A percentile compares a stretch with the other conserved stretches of the same genome.
phyloP scores from a whole-genome alignment of 2,329 filamentous ascomycete species.

The Xylaria sp. region DNA sequence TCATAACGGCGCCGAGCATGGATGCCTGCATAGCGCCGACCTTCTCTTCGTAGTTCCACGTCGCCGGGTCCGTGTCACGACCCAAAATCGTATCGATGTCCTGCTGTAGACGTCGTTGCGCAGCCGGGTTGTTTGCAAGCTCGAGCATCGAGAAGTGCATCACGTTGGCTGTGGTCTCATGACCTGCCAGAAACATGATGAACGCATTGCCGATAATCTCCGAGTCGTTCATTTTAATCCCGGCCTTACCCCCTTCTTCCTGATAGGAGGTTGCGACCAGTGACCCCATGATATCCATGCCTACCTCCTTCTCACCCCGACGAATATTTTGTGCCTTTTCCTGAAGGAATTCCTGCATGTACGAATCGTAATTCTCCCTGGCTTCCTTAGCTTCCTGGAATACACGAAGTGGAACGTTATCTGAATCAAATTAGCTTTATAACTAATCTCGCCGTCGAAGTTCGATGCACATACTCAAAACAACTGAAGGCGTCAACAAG shows the following conservation, averaged over 20 bases:
- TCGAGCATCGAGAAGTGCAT: constrained; percentile 77
- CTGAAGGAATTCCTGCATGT: constrained; percentile 76
- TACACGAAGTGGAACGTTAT: constrained; percentile 60
- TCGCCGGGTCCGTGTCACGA: constrained; percentile 61
- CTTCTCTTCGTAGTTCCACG: constrained; percentile 77
- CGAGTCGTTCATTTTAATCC: constrained; percentile 61
- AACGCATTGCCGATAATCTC: constrained; percentile 81
- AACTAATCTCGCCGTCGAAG: neutral
- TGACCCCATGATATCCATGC: constrained; percentile 67
- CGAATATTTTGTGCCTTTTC: constrained; percentile 63
- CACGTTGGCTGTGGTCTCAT: constrained; percentile 83
- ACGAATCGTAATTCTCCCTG: constrained; percentile 71
- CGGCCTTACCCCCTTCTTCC: constrained; percentile 43
- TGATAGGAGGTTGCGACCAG: constrained; percentile 59
- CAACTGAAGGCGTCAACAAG: constrained; percentile 67
- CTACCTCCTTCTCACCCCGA: constrained; percentile 54
- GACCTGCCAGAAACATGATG: constrained; percentile 76
- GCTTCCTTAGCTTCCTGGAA: constrained; percentile 65
- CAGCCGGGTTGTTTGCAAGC: constrained; percentile 72
- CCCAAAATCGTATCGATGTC: constrained; percentile 76
- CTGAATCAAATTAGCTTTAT: constrained; percentile 34
- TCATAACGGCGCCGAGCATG: constrained; percentile 79
- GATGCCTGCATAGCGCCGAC: constrained; percentile 74
- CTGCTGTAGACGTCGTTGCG: constrained; percentile 73
- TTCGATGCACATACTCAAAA: constrained; percentile 58